Evolutionary conservation across 306 rosid species (phyloP).

Genomic region (Rosa rugosa): DNA sequence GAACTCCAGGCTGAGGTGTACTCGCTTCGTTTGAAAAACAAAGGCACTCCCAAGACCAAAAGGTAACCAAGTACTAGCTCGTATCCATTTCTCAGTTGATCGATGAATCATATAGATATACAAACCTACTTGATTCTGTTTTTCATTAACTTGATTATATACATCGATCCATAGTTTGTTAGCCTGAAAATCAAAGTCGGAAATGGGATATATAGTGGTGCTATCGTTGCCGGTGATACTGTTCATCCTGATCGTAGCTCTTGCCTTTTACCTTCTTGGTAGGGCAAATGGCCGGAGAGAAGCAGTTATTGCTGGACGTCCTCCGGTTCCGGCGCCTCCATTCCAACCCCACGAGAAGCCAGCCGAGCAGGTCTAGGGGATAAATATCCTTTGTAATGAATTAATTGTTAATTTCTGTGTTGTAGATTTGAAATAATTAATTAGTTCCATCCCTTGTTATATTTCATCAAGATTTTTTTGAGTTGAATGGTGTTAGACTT

Average conservation of each 20-base stretch:
- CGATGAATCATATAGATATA: not conserved
- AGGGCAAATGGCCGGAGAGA: constrained; percentile 38
- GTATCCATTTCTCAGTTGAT: not conserved
- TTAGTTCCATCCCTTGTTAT: not conserved
- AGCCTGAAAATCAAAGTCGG: constrained; percentile 26
- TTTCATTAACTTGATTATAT: not conserved
- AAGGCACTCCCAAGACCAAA: not conserved
- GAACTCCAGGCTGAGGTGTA: not conserved
- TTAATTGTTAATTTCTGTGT: not conserved
- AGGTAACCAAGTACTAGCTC: not conserved
- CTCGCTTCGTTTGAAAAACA: not conserved
- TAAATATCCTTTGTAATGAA: not conserved
- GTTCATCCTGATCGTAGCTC: constrained; percentile 46
- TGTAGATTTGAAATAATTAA: not conserved
- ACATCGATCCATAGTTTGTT: not conserved
- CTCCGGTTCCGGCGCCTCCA: constrained; percentile 45
- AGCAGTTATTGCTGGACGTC: constrained; percentile 35
- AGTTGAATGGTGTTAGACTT: too few relatives aligned
- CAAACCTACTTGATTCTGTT: not conserved
- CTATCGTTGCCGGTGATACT: constrained; percentile 50
- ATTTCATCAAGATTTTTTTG: not conserved
- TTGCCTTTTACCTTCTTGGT: constrained; percentile 54
- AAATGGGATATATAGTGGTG: constrained; percentile 43
- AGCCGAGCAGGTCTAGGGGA: constrained; percentile 1
- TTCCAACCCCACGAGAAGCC: constrained; percentile 36